Conservation (phyloP, 139 green algal genomes). For the Picochlorum sp. region DNA sequence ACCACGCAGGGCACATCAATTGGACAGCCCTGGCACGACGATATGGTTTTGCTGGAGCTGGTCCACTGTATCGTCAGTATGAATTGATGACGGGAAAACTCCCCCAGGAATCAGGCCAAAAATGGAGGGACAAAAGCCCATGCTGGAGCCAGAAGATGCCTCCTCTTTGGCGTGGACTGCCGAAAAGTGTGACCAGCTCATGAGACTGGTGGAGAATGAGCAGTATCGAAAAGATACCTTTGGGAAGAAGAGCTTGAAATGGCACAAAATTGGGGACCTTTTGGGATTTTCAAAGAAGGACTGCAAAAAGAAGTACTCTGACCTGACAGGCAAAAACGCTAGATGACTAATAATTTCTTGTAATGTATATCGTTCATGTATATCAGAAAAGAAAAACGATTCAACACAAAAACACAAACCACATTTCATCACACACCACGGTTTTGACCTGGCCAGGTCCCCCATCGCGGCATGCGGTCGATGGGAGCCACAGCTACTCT, state of each 20-base stretch:
- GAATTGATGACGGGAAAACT: neutral
- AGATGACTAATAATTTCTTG: neutral
- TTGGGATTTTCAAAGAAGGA: conserved; percentile 13
- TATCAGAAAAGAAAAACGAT: no score
- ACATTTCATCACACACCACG: no score
- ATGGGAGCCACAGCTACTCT: no score
- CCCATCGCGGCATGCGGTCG: no score
- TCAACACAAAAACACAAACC: no score
- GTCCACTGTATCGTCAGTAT: conserved; percentile 2
- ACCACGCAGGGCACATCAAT: conserved; percentile 5
- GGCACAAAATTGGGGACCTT: conserved; percentile 13
- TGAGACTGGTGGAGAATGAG: conserved; percentile 21
- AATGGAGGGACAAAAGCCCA: neutral
- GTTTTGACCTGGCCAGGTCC: no score
- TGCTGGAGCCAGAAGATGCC: conserved; percentile 3
- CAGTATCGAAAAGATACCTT: conserved; percentile 20
- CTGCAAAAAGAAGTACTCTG: conserved; percentile 19
- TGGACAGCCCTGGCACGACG: conserved; percentile 17
- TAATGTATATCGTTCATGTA: no score
- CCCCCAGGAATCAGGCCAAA: neutral
- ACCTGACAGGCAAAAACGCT: conserved; percentile 14
- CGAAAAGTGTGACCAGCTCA: conserved; percentile 13
- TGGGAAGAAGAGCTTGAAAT: conserved; percentile 25
- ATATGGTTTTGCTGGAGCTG: conserved; percentile 4
- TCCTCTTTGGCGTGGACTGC: conserved; percentile 9